Conservation (phyloP, 129 eudicot genomes). For the Saussurea involucrata region DNA sequence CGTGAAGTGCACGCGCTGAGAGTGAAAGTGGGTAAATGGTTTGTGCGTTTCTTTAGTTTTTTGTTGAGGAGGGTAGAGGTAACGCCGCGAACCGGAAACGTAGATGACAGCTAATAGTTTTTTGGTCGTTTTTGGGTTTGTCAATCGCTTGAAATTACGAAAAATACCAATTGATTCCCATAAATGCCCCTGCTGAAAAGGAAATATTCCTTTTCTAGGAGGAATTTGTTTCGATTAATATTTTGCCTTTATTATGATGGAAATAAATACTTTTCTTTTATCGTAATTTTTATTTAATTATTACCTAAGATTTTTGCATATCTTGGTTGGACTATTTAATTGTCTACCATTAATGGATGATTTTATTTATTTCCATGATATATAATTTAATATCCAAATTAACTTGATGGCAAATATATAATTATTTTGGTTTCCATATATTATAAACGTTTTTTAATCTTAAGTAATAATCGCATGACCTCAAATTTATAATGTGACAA, state of each 20-base stretch:
- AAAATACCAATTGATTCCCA: constrained; percentile 20
- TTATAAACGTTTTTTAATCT: neutral
- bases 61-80: constrained; percentile 19
- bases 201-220: constrained; percentile 1
- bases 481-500: neutral
- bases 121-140: constrained; percentile 2
- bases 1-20: neutral
- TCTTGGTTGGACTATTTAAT: constrained; percentile 11
- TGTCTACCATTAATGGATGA: constrained; percentile 23
- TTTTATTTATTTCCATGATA: neutral
- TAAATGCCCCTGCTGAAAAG: constrained; percentile 7
- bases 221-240: constrained; percentile 11
- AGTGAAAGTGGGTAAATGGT: neutral
- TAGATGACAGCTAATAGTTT: constrained; percentile 30
- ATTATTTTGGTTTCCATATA: neutral
- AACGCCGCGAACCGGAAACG: constrained; percentile 39
- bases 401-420: neutral
- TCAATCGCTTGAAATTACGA: neutral
- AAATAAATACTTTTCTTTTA: neutral
- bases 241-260: neutral
- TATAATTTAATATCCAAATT: neutral
- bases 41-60: constrained; percentile 14
- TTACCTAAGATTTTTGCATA: constrained; percentile 2
- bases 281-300: neutral
- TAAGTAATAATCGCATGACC: neutral